Evolutionary conservation across 164 flowering plant genomes (phyloP).

Genomic region (Annona squamosa): DNA sequence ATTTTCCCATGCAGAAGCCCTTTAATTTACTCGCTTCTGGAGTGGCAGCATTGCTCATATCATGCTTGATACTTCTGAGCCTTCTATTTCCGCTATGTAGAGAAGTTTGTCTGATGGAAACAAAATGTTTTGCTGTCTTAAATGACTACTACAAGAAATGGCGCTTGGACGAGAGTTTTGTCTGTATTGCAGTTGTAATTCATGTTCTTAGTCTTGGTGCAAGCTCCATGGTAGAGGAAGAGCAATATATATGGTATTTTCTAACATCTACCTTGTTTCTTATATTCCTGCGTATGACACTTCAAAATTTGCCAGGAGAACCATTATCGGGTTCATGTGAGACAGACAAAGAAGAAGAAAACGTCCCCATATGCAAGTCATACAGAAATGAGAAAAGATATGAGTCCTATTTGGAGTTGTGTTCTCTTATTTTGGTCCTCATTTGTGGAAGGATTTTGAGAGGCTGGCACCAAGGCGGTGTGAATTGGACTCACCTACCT

Average conservation of each 20-base stretch:
- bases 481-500: constrained; percentile 91
- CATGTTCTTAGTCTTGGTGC: constrained; percentile 72
- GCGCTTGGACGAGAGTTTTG: constrained; percentile 55
- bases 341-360: constrained; percentile 17
- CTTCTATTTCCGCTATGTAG: constrained; percentile 13
- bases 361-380: neutral
- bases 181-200: constrained; percentile 31
- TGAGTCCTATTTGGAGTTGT: constrained; percentile 13
- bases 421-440: constrained; percentile 43
- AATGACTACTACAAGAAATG: constrained; percentile 16
- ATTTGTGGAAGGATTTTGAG: constrained; percentile 72
- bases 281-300: constrained; percentile 48
- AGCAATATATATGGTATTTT: constrained; percentile 92
- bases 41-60: constrained; percentile 54
- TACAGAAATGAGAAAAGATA: neutral
- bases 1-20: constrained; percentile 62
- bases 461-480: constrained; percentile 99
- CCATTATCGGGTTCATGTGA: constrained; percentile 7
- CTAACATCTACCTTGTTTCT: constrained; percentile 56
- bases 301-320: constrained; percentile 24
- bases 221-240: constrained; percentile 97
- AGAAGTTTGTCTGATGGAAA: constrained; percentile 22
- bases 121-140: constrained; percentile 5
- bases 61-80: constrained; percentile 40
- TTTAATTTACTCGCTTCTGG: constrained; percentile 50